phyloP scores from a whole-genome alignment of 177 flowering plant species.

The Vitis hybrid region DNA sequence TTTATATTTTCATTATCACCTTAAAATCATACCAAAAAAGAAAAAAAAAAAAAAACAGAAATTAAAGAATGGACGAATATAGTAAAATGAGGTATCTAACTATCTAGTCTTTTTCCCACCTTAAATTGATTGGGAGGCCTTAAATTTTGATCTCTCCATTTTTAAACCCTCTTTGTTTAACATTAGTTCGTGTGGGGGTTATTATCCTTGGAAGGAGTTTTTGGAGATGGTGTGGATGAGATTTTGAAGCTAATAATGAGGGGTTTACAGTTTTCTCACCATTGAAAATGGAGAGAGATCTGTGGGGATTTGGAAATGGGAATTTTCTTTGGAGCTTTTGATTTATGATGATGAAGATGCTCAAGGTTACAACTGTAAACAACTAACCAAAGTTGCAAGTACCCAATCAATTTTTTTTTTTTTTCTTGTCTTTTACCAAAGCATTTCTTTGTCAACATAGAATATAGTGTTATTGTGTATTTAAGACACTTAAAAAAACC shows the following conservation, averaged over 20 bases:
- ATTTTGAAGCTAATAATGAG: constrained; percentile 22
- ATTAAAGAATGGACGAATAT: neutral
- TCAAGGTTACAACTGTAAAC: too few species aligned
- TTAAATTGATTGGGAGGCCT: constrained; percentile 16
- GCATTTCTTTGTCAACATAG: too few species aligned
- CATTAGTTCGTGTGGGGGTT: neutral
- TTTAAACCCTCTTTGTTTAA: neutral
- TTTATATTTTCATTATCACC: neutral
- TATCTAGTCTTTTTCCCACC: neutral
- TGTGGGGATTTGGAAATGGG: constrained; percentile 18
- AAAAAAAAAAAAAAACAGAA: neutral
- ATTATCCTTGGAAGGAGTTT: neutral
- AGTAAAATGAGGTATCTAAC: too few species aligned
- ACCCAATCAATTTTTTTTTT: too few species aligned
- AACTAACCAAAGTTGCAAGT: too few species aligned
- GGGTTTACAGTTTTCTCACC: constrained; percentile 4
- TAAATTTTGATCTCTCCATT: constrained; percentile 9
- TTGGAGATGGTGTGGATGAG: constrained; percentile 19
- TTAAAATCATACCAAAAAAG: neutral
- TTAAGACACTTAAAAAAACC: too few species aligned
- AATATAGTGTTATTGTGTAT: too few species aligned
- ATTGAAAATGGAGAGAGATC: constrained; percentile 24
- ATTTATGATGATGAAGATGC: too few species aligned
- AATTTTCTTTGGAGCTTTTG: too few species aligned
- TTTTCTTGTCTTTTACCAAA: too few species aligned